These are phyloP conservation scores for Alternaria gaisen DNA, from an alignment of 2,329 filamentous ascomycete species.

Conservation along the genomic window DNA sequence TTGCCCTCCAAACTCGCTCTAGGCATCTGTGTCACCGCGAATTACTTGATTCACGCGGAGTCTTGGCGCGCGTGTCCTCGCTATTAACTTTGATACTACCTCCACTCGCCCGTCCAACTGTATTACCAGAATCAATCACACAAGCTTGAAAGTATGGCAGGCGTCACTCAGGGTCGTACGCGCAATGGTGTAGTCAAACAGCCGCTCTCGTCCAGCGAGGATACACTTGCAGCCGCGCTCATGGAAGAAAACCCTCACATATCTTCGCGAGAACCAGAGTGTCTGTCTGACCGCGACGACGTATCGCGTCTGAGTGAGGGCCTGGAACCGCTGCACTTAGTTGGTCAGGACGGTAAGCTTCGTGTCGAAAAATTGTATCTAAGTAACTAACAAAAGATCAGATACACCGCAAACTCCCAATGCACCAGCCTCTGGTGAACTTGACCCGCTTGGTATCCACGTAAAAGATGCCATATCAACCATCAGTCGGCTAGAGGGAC, in stretches of 20 bases:
- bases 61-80: background rate
- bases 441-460: slow-evolving; percentile 63
- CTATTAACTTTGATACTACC: background rate
- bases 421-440: slow-evolving; percentile 8
- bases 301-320: slow-evolving; percentile 17
- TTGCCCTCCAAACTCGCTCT: background rate
- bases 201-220: slow-evolving; percentile 1
- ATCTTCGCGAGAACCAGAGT: slow-evolving; percentile 1
- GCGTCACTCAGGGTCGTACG: slow-evolving; percentile 3
- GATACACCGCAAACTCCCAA: background rate
- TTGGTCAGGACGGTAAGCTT: slow-evolving; percentile 14
- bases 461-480: slow-evolving; percentile 72
- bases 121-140: background rate
- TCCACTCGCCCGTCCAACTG: background rate
- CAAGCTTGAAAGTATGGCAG: slow-evolving; percentile 12
- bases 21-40: background rate
- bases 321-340: slow-evolving; percentile 12
- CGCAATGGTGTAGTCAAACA: background rate
- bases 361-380: background rate
- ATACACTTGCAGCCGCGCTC: slow-evolving; percentile 2
- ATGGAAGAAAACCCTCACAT: background rate
- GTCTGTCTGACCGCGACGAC: slow-evolving; percentile 8
- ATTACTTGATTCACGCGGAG: background rate
- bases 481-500: slow-evolving; percentile 69
- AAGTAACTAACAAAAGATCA: background rate